Base-by-base conservation (phyloP, 345 rosid genomes). In the Cardiospermum halicacabum region DNA sequence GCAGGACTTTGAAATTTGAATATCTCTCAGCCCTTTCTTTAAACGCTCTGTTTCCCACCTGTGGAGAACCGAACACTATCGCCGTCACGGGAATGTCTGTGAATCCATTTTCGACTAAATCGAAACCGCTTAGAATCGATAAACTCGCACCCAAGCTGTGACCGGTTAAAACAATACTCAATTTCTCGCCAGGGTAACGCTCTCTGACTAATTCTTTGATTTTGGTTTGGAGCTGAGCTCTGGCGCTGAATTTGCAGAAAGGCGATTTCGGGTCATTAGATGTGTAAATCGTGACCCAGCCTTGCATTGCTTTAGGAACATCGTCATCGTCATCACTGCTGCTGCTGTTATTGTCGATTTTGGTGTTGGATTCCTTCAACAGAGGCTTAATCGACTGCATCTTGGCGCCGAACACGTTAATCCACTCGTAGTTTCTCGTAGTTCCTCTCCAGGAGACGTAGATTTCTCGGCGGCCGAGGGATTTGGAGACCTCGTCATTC, bases 141-240 rank as follows among this genome's bases (percentile, higher is more conserved):
- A 89, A 74, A 18, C 89, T 80, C 47, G 96, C 96, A 9, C 98
- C 96, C 64, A 92, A 79, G 70, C 98, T 92, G 48, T 92, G 98
- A 18, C 96, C 96, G 1, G 82, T 76, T 24, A 89, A 49, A 51
- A 81, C 78, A 42, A 92, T 51, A 71, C 89, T 89, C 16, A 85
- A 66, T 5, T 81, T 65, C 60, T 92, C 96, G 19, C 74, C 86
- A 51, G 65, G 60, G 47, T 92, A 85, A 62, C 67, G 60, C 43
- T 81, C 63, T 4, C 67, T 66, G 5, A 47, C 19, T 42, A 92
- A 55, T 73, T 82, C 89, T 31, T 78, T 68, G 32, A 92, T 79
- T 77, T 77, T 82, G 25, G 56, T 58, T 75, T 72, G 31, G 43
- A 92, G 73, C 71, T 92, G 98, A 1, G 43, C 43, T 68, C 92